Evolutionary conservation across 768 basidiomycete genomes (phyloP), one percentile per base, ranked within the genome.

Genomic region (Suillus subaureus): DNA sequence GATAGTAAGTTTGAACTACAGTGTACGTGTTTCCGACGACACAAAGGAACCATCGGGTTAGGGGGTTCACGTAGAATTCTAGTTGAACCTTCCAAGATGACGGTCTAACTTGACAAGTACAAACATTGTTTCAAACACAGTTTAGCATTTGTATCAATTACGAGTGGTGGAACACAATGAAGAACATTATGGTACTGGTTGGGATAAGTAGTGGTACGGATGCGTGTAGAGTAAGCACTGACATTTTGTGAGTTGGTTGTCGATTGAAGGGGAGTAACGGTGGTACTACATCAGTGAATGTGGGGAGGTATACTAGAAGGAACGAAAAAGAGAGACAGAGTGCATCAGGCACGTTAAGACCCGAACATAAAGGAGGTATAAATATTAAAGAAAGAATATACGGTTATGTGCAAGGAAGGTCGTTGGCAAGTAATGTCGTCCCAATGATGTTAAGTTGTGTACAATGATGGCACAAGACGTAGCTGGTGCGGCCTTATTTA

Each of bases 211-310:
- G 23, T 58, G 37, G 56, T 37, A 37, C 35, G 12, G 15, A 40
- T 40, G 26, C 28, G 12, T 31, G 40, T 60, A 60, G 13, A 42
- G 39, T 60, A 40, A 26, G 37, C 23, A 51, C 43, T 21, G 11
- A n/a, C 23, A 7, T 28, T 60, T 40, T 16, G 56, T 40, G 39
- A 15, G 57, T 9, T 11, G 21, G 21, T 12, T 35, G 45, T 33
- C 33, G 33, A 33, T 33, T 33, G 33, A 33, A 6, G 31, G 26
- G 62, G 54, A 15, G 35, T 23, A 63, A 64, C 61, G 69, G 33
- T 66, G 54, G 66, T 67, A 62, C 42, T 64, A 73, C 62, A 66
- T 64, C 66, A 72, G 68, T 66, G 70, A 52, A 43, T 37, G 65
- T 60, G 18, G 33, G 42, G 6, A 21, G 18, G 43, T 61, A 35